phyloP scores from a whole-genome alignment of 2,329 filamentous ascomycete species.

The Aureobasidium subglaciale region DNA sequence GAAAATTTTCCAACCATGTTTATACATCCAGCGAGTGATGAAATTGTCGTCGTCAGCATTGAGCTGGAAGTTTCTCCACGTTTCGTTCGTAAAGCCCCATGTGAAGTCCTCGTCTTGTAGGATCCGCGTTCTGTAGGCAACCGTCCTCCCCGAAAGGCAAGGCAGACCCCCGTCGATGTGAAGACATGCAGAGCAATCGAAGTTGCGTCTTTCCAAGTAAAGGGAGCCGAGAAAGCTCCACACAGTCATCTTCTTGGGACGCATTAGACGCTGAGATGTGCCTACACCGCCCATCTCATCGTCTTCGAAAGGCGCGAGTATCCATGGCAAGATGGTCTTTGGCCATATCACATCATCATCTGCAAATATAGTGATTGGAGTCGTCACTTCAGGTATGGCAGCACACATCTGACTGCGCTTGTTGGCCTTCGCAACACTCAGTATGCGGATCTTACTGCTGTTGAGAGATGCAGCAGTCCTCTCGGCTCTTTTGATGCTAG shows the following conservation, averaged over 20 bases:
- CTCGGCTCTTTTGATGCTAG: constrained; percentile 55
- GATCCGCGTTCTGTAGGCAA: constrained; percentile 84
- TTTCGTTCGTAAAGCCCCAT: constrained; percentile 83
- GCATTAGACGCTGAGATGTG: constrained; percentile 79
- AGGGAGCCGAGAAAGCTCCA: constrained; percentile 89
- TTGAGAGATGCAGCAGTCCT: constrained; percentile 52
- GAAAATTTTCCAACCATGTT: constrained; percentile 86
- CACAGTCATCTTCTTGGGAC: constrained; percentile 56
- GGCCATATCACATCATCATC: constrained; percentile 97
- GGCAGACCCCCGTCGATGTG: constrained; percentile 94
- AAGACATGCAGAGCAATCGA: constrained; percentile 92
- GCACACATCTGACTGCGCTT: constrained; percentile 91
- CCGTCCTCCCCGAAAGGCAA: constrained; percentile 90
- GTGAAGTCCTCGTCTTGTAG: constrained; percentile 79
- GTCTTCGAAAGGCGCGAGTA: constrained; percentile 87
- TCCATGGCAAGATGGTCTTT: constrained; percentile 76
- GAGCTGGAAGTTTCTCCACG: constrained; percentile 78
- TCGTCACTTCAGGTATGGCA: constrained; percentile 77
- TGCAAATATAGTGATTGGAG: constrained; percentile 81
- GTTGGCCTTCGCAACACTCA: constrained; percentile 79
- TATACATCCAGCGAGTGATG: constrained; percentile 91
- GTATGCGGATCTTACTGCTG: constrained; percentile 60
- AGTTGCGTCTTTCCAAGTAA: constrained; percentile 90
- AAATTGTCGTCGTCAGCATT: constrained; percentile 99
- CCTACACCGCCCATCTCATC: constrained; percentile 78